phyloP scores from a whole-genome alignment of 1,284 basidiomycete species.

The Taiwanofungus camphoratus region DNA sequence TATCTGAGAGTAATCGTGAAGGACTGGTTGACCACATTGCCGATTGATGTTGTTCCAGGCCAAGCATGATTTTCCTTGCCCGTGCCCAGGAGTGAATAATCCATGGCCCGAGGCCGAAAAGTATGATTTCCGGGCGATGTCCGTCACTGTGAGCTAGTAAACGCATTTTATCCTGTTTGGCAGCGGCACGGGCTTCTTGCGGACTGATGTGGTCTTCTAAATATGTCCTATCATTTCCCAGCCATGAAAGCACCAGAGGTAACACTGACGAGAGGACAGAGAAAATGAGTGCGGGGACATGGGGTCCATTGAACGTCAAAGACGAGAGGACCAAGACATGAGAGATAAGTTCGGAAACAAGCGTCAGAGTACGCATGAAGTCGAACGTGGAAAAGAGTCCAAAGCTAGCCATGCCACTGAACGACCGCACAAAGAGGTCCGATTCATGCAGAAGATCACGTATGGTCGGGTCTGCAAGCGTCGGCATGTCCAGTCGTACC shows the following conservation, averaged over 20 bases:
- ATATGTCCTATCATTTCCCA: slow-evolving; percentile 33
- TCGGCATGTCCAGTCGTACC: slow-evolving; percentile 71
- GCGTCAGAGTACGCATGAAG: slow-evolving; percentile 65
- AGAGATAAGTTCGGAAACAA: slow-evolving; percentile 63
- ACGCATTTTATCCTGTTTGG: slow-evolving; percentile 68
- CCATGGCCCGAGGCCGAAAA: slow-evolving; percentile 81
- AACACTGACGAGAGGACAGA: slow-evolving; percentile 53
- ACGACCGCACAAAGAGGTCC: slow-evolving; percentile 71
- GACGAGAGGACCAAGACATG: slow-evolving; percentile 63
- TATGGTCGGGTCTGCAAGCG: slow-evolving; percentile 62
- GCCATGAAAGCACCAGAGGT: slow-evolving; percentile 49
- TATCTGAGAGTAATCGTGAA: slow-evolving; percentile 39
- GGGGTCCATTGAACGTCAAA: slow-evolving; percentile 53
- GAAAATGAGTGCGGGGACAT: slow-evolving; percentile 50
- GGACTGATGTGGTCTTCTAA: slow-evolving; percentile 42
- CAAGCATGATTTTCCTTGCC: slow-evolving; percentile 52
- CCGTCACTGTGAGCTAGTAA: slow-evolving; percentile 63
- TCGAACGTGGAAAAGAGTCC: slow-evolving; percentile 72
- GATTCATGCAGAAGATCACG: slow-evolving; percentile 79
- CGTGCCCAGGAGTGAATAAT: slow-evolving; percentile 69
- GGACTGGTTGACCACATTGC: slow-evolving; percentile 10
- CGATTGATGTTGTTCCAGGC: slow-evolving; percentile 39
- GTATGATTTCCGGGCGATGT: slow-evolving; percentile 68
- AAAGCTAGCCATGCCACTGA: slow-evolving; percentile 61
- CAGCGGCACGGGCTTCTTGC: slow-evolving; percentile 53